Evolutionary conservation across 208 protist genomes (phyloP), one percentile per base, ranked within the genome.

Genomic region (Acanthamoeba quina): DNA sequence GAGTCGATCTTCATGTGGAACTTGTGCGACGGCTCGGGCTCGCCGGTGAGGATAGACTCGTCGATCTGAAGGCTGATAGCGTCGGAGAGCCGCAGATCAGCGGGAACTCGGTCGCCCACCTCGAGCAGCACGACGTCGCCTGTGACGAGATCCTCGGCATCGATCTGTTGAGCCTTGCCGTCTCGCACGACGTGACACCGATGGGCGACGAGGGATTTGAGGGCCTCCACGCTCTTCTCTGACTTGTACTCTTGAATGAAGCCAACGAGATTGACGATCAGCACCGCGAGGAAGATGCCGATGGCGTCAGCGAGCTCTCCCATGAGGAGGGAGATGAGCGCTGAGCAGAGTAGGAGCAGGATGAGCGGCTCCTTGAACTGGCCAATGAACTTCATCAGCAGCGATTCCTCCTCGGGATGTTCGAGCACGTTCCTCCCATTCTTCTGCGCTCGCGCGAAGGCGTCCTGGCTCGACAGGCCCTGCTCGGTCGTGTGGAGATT

Each of bases 61-160:
- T 99, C 98, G 62, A 52, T 97, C 62, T 96, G 94, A 15, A 96
- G 58, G n/a, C 78, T 90, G 31, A 95, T 70, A 24, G 85, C 74
- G 21, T 96, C 95, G 24, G 98, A 11, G 9, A 99, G 68, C 52
- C 98, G 98, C 66, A 98, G 95, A 94, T 99, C 99, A 0, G 99
- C 99, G 0, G 99, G 98, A 21, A 99, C 98, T 68, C 98, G 97
- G 92, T 99, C 98, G 19, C 99, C 99, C 26, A 98, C 98, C 21
- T 95, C 90, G n/a, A 99, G 94, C 47, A 98, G 93, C 19, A 99
- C 96, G 29, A 99, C 93, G 94, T 99, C 99, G 24, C 99, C 99
- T 0, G 98, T 98, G 3, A 99, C 99, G 47, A 96, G 90, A 29
- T 95, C 92, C 7, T 44, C 62, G 2, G 95, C 95, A 26, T 52